Evolutionary conservation across 495 filamentous ascomycete species (phyloP).

Genomic region (Acidiella bohemica): DNA sequence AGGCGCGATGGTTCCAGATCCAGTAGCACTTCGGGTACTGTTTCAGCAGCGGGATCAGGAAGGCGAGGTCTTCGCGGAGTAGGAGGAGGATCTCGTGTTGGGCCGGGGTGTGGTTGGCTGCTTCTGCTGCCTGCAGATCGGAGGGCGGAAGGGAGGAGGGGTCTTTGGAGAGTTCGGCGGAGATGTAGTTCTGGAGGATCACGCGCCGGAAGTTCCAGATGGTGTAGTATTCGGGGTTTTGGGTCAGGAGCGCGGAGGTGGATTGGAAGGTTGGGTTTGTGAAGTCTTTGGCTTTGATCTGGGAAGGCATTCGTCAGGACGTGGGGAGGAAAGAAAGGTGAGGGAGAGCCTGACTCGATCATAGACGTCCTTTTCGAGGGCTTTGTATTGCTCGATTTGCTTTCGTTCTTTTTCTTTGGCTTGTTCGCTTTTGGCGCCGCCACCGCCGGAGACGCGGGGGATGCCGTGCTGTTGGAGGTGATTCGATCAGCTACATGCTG

Average conservation of each 20-base stretch:
- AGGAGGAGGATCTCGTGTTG: slow-evolving; percentile 23
- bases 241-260: slow-evolving; percentile 64
- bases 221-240: slow-evolving; percentile 96
- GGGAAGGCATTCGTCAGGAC: no score
- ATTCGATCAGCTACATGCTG: no score
- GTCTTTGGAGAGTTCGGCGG: slow-evolving; percentile 3
- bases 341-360: slow-evolving; percentile 37
- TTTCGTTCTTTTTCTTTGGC: slow-evolving; percentile 54
- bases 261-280: slow-evolving; percentile 53
- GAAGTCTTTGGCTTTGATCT: slow-evolving; percentile 48
- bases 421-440: slow-evolving; percentile 46
- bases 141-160: background rate
- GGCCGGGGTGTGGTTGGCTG: slow-evolving; percentile 2
- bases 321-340: no score
- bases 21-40: slow-evolving; percentile 96
- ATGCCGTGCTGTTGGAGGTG: slow-evolving; percentile 87
- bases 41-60: slow-evolving; percentile 69
- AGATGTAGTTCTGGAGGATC: slow-evolving; percentile 39
- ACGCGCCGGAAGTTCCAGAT: slow-evolving; percentile 90
- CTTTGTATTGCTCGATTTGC: slow-evolving; percentile 65
- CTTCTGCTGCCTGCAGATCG: background rate
- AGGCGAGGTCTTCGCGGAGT: slow-evolving; percentile 52
- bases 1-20: slow-evolving; percentile 96
- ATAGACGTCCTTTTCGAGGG: slow-evolving; percentile 53
- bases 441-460: slow-evolving; percentile 45